Base-by-base conservation (phyloP, 352 stramenopile genomes). In the Pythium brachiatum region DNA sequence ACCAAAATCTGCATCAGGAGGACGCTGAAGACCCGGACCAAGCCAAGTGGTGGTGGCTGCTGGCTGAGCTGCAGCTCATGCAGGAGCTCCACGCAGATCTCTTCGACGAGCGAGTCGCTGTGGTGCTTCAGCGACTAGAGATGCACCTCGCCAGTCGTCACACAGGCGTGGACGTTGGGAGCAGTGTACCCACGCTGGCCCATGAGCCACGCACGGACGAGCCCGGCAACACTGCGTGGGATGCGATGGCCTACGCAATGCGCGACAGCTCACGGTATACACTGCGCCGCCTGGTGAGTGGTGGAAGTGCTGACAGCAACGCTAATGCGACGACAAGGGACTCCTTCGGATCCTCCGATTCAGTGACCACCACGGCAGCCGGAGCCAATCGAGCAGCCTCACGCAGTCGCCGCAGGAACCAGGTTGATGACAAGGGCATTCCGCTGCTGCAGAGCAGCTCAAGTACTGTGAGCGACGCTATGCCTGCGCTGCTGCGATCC, bases 401-500 rank as follows among this genome's bases (percentile, higher is more conserved):
- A 12, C 38, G 38, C 38, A 44, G 38, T 44, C 38, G 38, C 5
- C 38, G 38, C 38, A 44, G 11, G 16, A 44, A 44, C 38, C 38
- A 44, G 3, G 38, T 44, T 1, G 38, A 60, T 18, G 43, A 50
- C 26, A 60, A 55, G n/a, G 38, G 25, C 1, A 53, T 64, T 5
- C 32, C 58, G 16, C 38, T 72, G 7, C 41, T 72, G 1, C 59
- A 67, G 21, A 60, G 54, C 25, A 59, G 46, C 20, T 67, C 54
- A 3, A 68, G 55, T 41, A 34, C 25, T 15, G 44, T 63, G 9
- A 67, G 44, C 8, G 65, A 72, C 25, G 34, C 38, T 15, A 39
- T 68, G 53, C 46, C 57, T 3, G 26, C 34, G 25, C 15, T 71
- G 20, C 18, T 71, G 18, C 54, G 64, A 21, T 60, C 56, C 27